Evolutionary conservation across 2,329 filamentous ascomycete species (phyloP), one percentile per base, ranked within the genome.

Genomic region (Blastomyces emzantsi): DNA sequence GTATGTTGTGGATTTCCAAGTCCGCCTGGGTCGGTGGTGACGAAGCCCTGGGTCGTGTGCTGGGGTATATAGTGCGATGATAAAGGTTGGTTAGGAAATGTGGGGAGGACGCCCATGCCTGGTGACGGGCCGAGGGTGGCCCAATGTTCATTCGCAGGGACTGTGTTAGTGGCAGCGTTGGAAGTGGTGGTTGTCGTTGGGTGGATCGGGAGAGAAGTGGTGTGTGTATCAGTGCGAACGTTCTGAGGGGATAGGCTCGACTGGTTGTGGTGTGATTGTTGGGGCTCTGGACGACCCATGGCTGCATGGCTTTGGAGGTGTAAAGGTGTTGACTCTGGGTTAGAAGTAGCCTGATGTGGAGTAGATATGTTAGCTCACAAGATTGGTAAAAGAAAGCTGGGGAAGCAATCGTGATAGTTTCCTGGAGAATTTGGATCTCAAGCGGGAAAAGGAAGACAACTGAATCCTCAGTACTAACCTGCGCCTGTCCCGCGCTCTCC

Each of bases 251-350:
- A 59, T 19, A 58, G 2, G 39, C 6, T 58, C 15, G 57, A 6
- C 25, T 30, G 57, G 41, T 11, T 49, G 41, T 33, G 57, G 57
- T 19, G 41, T 22, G 57, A 30, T 22, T 47, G 41, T 47, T 49
- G 41, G 25, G 30, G 63, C 28, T 64, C 51, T 33, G 73, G 72
- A 45, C 73, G 70, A 58, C 69, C 73, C 67, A 75, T 77, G 65
- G 77, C 77, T 66, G 78, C 75, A 75, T 78, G 74, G 65, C 73
- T 73, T 63, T 75, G 70, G 13, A 77, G 70, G 55, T 76, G 73
- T 8, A 77, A 69, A 4, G 73, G 73, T 49, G 71, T 77, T 69
- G 71, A 70, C 61, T 43, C 36, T 13, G 60, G 19, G 30, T 45
- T 55, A 22, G 30, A n/a, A 22, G 57, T 17, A 22, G 43, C 15